Percentiles rank a stretch among this genome's conserved stretches.
Conservation (phyloP, 345 rosid species). For the Brassica napus region Da-Ae NC_063446.1:2785001-2785500, state of each 20-base stretch:
- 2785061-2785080: conserved; percentile 5
- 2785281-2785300: background rate
- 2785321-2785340: background rate
- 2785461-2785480: background rate
- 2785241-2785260: background rate
- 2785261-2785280: background rate
- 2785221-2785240: background rate
- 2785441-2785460: conserved; percentile 10
- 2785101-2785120: background rate
- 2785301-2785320: too few relatives aligned
- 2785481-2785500: background rate
- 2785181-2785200: conserved; percentile 1
- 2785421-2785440: conserved; percentile 9
- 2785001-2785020: background rate
- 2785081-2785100: background rate
- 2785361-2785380: background rate
- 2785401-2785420: conserved; percentile 18
- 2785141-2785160: conserved; percentile 4
- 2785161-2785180: background rate
- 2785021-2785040: background rate
- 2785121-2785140: background rate
- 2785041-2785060: conserved; percentile 15
- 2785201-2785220: background rate
- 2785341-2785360: too few relatives aligned
- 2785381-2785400: background rate